A percentile compares a stretch with the other conserved stretches of the same genome.
These are phyloP conservation scores for Mitragyna speciosa DNA, from an alignment of 257 asterid species.

Conservation along the genomic window DNA sequence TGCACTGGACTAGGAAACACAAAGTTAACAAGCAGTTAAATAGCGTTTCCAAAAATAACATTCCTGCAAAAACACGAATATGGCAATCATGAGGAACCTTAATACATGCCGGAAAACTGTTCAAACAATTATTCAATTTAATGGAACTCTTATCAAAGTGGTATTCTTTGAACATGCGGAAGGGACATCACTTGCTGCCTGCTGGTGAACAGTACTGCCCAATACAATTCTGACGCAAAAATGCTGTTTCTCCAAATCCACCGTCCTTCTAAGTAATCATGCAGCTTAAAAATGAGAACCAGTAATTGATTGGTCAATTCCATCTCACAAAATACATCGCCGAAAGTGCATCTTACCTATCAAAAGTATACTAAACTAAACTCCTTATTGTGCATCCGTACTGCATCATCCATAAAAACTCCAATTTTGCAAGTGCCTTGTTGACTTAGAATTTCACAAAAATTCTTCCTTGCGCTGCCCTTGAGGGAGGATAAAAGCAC, in stretches of 20 bases:
- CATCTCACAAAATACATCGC: background rate
- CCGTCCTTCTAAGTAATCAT: background rate
- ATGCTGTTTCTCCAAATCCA: background rate
- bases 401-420: background rate
- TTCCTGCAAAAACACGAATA: background rate
- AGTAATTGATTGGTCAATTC: background rate
- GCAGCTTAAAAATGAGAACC: background rate
- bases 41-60: background rate
- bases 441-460: background rate
- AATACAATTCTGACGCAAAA: background rate
- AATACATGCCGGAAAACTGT: background rate
- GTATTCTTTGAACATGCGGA: background rate
- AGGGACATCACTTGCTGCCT: background rate
- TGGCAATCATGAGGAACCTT: background rate
- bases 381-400: background rate
- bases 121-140: background rate
- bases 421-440: background rate
- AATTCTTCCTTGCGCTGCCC: background rate
- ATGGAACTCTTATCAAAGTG: background rate
- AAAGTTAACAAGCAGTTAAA: background rate
- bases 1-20: background rate
- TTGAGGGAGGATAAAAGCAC: background rate
- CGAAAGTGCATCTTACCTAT: background rate
- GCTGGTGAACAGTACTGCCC: background rate
- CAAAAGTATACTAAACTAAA: too few species aligned